Percentiles rank a stretch among this genome's conserved stretches.
Conservation (phyloP, 2,329 filamentous ascomycete species). For the Leptographium flavum region DNA sequence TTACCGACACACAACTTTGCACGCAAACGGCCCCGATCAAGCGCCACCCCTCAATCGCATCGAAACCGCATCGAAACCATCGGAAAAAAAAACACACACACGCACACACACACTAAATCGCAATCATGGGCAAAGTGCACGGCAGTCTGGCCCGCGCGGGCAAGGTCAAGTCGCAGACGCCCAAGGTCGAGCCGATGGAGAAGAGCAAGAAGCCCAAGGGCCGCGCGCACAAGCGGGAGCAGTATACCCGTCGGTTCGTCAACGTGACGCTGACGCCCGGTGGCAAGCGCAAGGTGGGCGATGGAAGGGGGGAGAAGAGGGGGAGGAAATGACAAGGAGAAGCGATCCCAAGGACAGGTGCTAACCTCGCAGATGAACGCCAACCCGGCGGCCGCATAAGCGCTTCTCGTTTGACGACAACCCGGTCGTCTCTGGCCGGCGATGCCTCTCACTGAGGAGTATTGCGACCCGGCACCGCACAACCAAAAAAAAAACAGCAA, state of each 20-base stretch:
- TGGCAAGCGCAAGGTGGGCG: conserved; percentile 85
- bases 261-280: conserved; percentile 83
- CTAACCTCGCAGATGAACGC: conserved; percentile 10
- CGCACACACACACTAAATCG: not conserved
- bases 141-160: conserved; percentile 29
- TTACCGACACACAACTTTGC: not conserved
- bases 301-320: not conserved
- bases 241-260: conserved; percentile 94
- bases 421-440: too few relatives aligned
- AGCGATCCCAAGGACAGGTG: not conserved
- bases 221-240: conserved; percentile 91
- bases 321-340: not conserved
- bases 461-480: too few relatives aligned
- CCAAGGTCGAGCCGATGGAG: conserved; percentile 84
- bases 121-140: conserved; percentile 13
- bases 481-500: not conserved
- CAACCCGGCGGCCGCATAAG: conserved; percentile 9
- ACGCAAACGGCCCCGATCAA: not conserved
- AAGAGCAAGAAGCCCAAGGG: conserved; percentile 96
- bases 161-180: conserved; percentile 96
- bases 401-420: not conserved
- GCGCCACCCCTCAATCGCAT: not conserved
- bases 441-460: too few relatives aligned
- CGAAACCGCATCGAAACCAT: not conserved
- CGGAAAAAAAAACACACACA: not conserved